Conservation (phyloP, 2,329 filamentous ascomycete genomes). For the Alternaria longipes region DNA sequence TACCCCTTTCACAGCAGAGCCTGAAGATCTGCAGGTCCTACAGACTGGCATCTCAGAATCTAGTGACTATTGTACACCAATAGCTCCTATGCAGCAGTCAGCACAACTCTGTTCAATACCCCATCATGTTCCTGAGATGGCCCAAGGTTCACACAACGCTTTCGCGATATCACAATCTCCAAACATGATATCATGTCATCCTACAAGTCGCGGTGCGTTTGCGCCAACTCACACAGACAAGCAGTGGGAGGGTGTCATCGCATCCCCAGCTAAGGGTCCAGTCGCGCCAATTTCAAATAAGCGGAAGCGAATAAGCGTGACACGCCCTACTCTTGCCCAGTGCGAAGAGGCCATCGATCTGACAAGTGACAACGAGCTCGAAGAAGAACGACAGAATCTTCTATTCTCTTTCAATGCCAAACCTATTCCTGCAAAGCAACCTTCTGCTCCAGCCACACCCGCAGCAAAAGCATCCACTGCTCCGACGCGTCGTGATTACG, state of each 20-base stretch:
- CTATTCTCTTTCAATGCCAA: slow-evolving; percentile 22
- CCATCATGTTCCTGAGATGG: not conserved
- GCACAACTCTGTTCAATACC: not conserved
- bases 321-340: not conserved
- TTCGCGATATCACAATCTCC: not conserved
- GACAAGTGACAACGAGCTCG: slow-evolving; percentile 22
- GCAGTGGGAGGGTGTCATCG: slow-evolving; percentile 9
- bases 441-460: not conserved
- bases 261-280: not conserved
- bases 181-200: not conserved
- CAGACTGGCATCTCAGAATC: not conserved
- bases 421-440: slow-evolving; percentile 1
- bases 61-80: not conserved
- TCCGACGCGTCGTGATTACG: not conserved
- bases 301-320: slow-evolving; percentile 3
- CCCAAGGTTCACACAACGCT: not conserved
- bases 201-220: not conserved
- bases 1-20: not conserved
- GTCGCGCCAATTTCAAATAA: not conserved
- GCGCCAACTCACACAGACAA: not conserved
- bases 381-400: slow-evolving; percentile 24
- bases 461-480: not conserved
- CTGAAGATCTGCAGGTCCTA: not conserved
- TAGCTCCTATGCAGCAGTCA: not conserved
- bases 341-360: slow-evolving; percentile 25